phyloP scores from a whole-genome alignment of 768 basidiomycete genomes.

The Termitomyces sp. region DNA sequence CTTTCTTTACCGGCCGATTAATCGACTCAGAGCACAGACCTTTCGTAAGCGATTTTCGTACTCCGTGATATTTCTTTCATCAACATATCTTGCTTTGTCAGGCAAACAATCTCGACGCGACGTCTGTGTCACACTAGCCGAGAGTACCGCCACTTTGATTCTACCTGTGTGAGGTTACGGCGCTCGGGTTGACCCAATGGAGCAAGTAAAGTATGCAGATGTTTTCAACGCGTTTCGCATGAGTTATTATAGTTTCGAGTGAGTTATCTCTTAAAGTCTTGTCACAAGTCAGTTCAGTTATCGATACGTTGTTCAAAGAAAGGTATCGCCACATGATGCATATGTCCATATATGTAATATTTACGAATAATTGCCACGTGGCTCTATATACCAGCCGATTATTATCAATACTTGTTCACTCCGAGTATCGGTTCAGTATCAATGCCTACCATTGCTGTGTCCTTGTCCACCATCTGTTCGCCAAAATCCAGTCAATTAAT shows the following conservation, averaged over 20 bases:
- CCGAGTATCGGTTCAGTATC: not conserved
- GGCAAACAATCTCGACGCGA: not conserved
- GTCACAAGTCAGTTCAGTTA: not conserved
- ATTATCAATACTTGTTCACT: not conserved
- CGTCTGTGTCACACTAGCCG: not conserved
- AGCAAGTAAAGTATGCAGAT: not conserved
- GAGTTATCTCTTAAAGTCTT: not conserved
- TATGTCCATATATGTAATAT: not conserved
- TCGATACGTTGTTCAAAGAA: not conserved
- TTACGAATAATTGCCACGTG: constrained; percentile 2
- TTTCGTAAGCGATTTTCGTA: not conserved
- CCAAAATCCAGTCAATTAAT: not conserved
- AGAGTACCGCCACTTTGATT: not conserved
- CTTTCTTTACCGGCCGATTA: not conserved
- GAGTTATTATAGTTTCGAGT: not conserved
- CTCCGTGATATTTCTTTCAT: not conserved
- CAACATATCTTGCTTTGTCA: not conserved
- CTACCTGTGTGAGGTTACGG: not conserved
- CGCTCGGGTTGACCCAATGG: not conserved
- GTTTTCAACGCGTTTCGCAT: not conserved
- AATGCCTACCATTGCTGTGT: constrained; percentile 6
- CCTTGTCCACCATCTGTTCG: constrained; percentile 12
- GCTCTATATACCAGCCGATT: not conserved
- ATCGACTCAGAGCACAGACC: not conserved
- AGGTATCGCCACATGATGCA: constrained; percentile 2